These are phyloP conservation scores for Suillus americanus DNA, from an alignment of 768 basidiomycete genomes.

Conservation along the genomic window DNA sequence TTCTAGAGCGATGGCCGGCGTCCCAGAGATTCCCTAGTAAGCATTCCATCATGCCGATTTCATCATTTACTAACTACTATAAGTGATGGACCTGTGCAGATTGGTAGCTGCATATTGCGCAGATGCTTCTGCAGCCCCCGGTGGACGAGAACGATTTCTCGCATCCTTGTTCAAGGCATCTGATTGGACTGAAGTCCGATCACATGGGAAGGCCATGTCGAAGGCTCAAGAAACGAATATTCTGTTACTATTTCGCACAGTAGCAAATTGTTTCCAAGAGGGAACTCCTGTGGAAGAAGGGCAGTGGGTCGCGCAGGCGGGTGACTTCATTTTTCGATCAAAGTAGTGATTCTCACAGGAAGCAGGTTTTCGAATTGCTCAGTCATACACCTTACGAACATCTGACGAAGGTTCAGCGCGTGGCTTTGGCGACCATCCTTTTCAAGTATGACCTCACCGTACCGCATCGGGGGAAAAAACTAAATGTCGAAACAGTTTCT, in stretches of 20 bases:
- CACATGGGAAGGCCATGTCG: conserved; percentile 53
- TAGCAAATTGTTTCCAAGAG: conserved; percentile 79
- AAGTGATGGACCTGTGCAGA: conserved; percentile 86
- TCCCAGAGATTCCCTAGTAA: conserved; percentile 72
- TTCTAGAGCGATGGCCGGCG: conserved; percentile 74
- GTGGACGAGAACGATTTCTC: conserved; percentile 52
- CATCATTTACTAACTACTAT: not conserved
- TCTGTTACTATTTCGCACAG: conserved; percentile 71
- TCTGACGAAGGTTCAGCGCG: conserved; percentile 68
- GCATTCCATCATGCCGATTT: conserved; percentile 8
- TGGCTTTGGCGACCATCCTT: conserved; percentile 77
- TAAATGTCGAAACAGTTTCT: conserved; percentile 46
- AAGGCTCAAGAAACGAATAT: conserved; percentile 86
- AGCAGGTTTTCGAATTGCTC: conserved; percentile 58
- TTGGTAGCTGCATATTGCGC: conserved; percentile 68
- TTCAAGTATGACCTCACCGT: conserved; percentile 71
- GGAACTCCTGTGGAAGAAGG: conserved; percentile 41
- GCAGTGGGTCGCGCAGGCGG: conserved; percentile 53
- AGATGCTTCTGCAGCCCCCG: conserved; percentile 44
- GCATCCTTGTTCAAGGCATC: conserved; percentile 64
- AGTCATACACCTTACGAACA: conserved; percentile 48
- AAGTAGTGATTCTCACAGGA: conserved; percentile 12
- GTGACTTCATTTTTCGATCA: not conserved
- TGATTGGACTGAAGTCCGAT: conserved; percentile 51
- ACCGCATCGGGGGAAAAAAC: not conserved